Percentiles rank a stretch among this genome's conserved stretches.
Conservation (phyloP, 2,329 filamentous ascomycete genomes). For the Fusarium protoensiforme region DNA sequence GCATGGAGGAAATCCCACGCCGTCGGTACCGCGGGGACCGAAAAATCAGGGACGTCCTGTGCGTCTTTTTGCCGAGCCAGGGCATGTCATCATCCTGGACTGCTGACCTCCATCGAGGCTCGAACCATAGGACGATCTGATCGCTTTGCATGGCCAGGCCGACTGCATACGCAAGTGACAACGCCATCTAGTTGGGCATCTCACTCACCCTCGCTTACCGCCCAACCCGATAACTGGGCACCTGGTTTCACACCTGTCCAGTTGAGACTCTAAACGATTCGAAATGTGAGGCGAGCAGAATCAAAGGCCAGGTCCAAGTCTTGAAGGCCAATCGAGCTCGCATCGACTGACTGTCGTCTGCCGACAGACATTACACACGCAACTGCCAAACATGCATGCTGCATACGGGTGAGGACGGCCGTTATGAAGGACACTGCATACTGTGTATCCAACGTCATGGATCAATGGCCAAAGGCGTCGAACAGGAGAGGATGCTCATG, state of each 20-base stretch:
- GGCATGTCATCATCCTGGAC: conserved; percentile 28
- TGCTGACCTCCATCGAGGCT: conserved; percentile 29
- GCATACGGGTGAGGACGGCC: conserved; percentile 10
- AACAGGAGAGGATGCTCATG: conserved; percentile 4
- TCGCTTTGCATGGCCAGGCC: conserved; percentile 30
- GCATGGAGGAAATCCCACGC: conserved; percentile 1
- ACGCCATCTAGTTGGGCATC: conserved; percentile 26
- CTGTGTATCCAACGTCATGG: conserved; percentile 2
- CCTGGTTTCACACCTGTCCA: conserved; percentile 6
- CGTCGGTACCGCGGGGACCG: neutral
- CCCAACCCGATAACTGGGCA: conserved; percentile 13
- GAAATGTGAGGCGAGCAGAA: conserved; percentile 25
- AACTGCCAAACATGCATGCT: conserved; percentile 17
- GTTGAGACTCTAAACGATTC: neutral
- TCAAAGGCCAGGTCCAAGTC: conserved; percentile 6
- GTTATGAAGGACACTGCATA: conserved; percentile 8
- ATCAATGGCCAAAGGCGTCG: neutral
- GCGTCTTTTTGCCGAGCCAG: conserved; percentile 19
- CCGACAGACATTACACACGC: conserved; percentile 7
- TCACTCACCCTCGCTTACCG: conserved; percentile 31
- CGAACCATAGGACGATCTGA: conserved; percentile 35
- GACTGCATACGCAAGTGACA: conserved; percentile 31
- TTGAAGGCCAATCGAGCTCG: neutral
- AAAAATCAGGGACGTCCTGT: neutral
- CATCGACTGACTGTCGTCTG: neutral